Base-by-base conservation (phyloP, 2,329 filamentous ascomycete species). In the Akanthomyces uredinophilus region DNA sequence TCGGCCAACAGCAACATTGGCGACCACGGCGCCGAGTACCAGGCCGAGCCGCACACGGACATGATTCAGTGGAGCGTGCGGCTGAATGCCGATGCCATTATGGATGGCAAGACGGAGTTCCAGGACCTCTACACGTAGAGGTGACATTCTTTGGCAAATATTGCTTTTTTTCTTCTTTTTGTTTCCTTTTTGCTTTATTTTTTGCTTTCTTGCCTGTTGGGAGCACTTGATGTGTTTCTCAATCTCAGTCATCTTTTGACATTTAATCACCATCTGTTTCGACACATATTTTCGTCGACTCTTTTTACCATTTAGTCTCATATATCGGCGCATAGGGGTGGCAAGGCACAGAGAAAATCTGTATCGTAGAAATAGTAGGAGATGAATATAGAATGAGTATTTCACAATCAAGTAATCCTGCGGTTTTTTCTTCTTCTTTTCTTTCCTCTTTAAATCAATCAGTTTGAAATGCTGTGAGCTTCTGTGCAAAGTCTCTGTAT, bases 1-100 rank as follows among this genome's bases (percentile, higher is more conserved):
- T 69, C 64, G 29, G 64, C 66, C 7, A 69, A 68, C 51, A 78
- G 74, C 62, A 73, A 78, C 46, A 78, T 78, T 46, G 66, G 67
- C 2, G 67, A 73, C 13, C 69, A 74, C 32, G 72, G 69, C 1
- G 68, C 66, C 1, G 73, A 68, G 3, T 71, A 66, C 18, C 68
- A 70, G 46, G 69, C 73, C 0, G 65, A 66, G 22, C 37, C 53
- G 18, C 10, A 37, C n/a, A 61, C 56, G 3, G 62, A 61, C 39
- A 64, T 71, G 65, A 52, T 62, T 2, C 61, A 62, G 47, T 62
- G 61, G 61, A 58, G 54, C 13, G 61, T 62, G 20, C 53, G 61
- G 0, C 11, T 62, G 39, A 57, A 62, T 24, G 61, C 61, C 7
- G 61, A 62, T 13, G 54, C 46, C 29, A 62, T 62, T 7, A 53